Base-by-base conservation (phyloP, 2,329 filamentous ascomycete species). In the Davidsoniella australis region DNA sequence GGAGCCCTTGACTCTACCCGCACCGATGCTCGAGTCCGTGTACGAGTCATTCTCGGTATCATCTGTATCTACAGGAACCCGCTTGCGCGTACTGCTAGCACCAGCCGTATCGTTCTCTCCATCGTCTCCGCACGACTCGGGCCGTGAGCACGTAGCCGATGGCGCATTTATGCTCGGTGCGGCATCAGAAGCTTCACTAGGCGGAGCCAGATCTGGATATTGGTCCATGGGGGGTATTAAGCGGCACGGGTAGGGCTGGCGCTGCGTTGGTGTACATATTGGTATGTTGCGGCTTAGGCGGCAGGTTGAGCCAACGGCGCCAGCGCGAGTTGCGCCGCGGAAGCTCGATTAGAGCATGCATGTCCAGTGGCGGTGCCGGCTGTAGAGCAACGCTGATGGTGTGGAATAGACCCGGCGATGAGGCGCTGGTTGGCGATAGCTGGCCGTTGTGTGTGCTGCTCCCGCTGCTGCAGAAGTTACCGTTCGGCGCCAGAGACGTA, bases 361-460 rank as follows among this genome's bases (percentile, higher is more conserved):
- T 48, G 37, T 51, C 49, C 55, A 50, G 52, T 53, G 49, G 56
- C 56, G 56, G 50, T 56, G 43, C 59, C 38, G 54, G 57, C 16
- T 49, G 59, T 5, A 47, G 39, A 18, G 24, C 55, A 57, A 40
- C 54, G 56, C 23, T 57, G 58, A 55, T 54, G 56, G 52, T 56
- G 59, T 47, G 60, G 50, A 47, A 59, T 57, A 45, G 56, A 58
- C 60, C 58, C 58, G 39, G 60, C 49, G 48, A 49, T 53, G 49
- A 54, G 57, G 23, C 52, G 49, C 5, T 55, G 54, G 23, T 23
- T 53, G 54, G 6, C 50, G 54, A 4, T 53, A 52, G 6, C 47
- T 47, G 16, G 45, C 38, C 41, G 38, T 41, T 51, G 29, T 33
- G 2, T 4, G 29, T 33, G 29, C 29, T 33, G 29, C 29, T 12